Evolutionary conservation across 345 rosid genomes (phyloP), one percentile per base, ranked within the genome.

Genomic region (Carallia pectinifolia): DNA sequence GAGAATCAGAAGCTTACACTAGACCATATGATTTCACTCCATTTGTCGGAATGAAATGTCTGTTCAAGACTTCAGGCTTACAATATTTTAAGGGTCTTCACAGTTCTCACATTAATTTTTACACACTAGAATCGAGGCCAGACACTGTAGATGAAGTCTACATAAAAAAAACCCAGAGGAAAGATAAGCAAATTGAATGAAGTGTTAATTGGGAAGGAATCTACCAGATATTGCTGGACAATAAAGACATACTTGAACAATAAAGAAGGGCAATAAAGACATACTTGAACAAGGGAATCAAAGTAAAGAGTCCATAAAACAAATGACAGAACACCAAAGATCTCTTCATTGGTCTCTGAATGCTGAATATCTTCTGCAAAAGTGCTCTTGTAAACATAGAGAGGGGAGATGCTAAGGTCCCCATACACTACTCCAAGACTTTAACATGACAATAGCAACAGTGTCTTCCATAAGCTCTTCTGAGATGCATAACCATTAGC

Each of bases 391-490:
- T 87, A 95, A 59, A 95, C 99, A 65, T 95, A 95, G 65, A 92
- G 88, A 39, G 99, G 99, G 18, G 99, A 95, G 59, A 87, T 95
- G 77, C 99, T 83, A 27, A 95, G 84, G 81, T 95, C 99, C 10
- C 99, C 99, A 64, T 95, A 96, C 6, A 96, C 99, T 55, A 96
- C 99, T 56, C 99, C 98, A 69, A 96, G 94, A 79, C 97, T 96
- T 80, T 96, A 98, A 78, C 90, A 96, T 55, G 98, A 94, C 82
- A 92, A 85, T 64, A 92, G 74, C 89, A 89, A 38, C 38, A 84
- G 66, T 13, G 94, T 88, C 87, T 89, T 92, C 98, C 98, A 88
- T 44, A 96, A 93, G 60, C 84, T 88, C 86, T 87, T 83, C 96
- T 91, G 86, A 58, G 73, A 54, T 48, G 34, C 48, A 62, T 1